Evolutionary conservation across 2,329 filamentous ascomycete species (phyloP).

Genomic region (Botryotinia narcissicola): DNA sequence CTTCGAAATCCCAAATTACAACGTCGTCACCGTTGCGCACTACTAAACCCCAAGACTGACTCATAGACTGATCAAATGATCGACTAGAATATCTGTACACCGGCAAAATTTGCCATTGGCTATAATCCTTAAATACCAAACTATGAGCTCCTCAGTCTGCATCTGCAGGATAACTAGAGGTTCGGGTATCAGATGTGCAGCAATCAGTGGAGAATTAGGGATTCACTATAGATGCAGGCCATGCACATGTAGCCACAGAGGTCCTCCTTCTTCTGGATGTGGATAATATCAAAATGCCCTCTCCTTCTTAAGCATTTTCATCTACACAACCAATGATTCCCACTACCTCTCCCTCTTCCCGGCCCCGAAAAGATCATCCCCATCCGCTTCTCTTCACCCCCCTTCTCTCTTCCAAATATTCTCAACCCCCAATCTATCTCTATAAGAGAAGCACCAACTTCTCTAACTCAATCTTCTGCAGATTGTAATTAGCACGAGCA

Average conservation of each 20-base stretch:
- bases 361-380: not conserved
- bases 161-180: not conserved
- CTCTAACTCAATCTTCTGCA: not conserved
- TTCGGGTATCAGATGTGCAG: no score
- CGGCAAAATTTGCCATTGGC: fast-evolving
- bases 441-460: not conserved
- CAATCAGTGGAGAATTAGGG: not conserved
- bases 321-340: no score
- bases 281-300: not conserved
- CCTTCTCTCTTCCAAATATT: fast-evolving
- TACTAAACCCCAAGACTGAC: not conserved
- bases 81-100: not conserved
- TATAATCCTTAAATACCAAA: not conserved
- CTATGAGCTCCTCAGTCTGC: not conserved
- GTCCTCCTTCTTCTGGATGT: no score
- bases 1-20: no score
- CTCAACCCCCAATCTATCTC: not conserved
- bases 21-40: no score
- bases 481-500: not conserved
- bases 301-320: not conserved
- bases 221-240: not conserved
- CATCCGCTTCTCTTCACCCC: not conserved
- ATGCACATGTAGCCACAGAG: not conserved
- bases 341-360: no score
- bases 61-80: not conserved